Base-by-base conservation (phyloP, 345 rosid genomes). In the Cardiospermum halicacabum region DNA sequence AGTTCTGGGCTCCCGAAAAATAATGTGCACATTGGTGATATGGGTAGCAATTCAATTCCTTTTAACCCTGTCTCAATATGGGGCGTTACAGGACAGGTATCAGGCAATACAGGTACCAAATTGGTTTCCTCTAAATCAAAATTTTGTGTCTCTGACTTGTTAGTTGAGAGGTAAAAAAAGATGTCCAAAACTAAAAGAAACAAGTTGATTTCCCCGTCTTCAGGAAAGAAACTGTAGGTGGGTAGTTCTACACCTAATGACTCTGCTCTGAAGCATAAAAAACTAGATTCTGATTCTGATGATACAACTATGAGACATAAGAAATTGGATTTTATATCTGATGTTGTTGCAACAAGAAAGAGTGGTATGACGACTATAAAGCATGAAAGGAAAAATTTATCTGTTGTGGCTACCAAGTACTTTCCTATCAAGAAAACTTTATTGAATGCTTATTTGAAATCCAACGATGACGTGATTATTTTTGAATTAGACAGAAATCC, bases 101-200 rank as follows among this genome's bases (percentile, higher is more conserved):
- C 58, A 40, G 30, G 39, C 37, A 62, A 65, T 62, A 40, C 5
- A 1, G 30, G 48, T 32, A 59, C 27, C 21, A 65, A 43, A 53
- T 27, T 11, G 27, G 56, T 11, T 34, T n/a, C 65, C 27, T 48
- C 45, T 1, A 74, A 71, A 42, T 28, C 5, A 34, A 73, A 59
- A 48, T 62, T 82, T 34, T 39, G 76, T 73, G 82, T 58, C 10
- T 69, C 79, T 16, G 96, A 87, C 16, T 72, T 76, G 53, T 51
- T 87, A 68, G 78, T 81, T 56, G 82, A 76, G 71, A 80, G 60
- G 72, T 72, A 68, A 42, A 61, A 56, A 63, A 72, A 69, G 55
- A 12, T 48, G 28, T 49, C 60, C 19, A 77, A 51, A 63, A 67
- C 63, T 42, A 79, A 60, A 8, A 66, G 49, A 42, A 19, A 7